Conservation (phyloP, 306 rosid genomes). For the Arachis hypogaea region DNA sequence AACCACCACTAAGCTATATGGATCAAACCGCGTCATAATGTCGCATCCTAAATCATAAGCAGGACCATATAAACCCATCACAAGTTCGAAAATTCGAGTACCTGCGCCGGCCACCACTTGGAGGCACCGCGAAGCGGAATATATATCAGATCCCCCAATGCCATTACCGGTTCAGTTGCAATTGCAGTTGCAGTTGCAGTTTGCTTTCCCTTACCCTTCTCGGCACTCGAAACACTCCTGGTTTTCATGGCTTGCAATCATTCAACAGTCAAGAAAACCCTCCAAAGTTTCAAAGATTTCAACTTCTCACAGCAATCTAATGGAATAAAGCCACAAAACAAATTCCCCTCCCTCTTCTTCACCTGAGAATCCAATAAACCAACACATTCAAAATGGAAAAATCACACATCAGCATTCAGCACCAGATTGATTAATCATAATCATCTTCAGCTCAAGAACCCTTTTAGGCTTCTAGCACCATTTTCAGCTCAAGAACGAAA, state of each 20-base stretch:
- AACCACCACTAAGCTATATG: too few species aligned
- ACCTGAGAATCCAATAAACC: conserved; percentile 12
- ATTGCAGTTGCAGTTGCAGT: conserved; percentile 15
- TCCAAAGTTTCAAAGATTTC: conserved; percentile 15
- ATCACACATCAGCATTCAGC: conserved; percentile 1
- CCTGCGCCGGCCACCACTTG: conserved; percentile 85
- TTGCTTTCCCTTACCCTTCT: conserved; percentile 32
- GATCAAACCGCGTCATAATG: too few species aligned
- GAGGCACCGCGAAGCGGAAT: conserved; percentile 47
- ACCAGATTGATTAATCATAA: not conserved
- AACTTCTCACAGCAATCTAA: not conserved
- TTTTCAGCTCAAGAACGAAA: not conserved
- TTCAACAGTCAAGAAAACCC: conserved; percentile 30
- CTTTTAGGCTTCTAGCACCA: not conserved
- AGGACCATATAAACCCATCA: too few species aligned
- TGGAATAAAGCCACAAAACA: not conserved
- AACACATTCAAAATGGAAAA: not conserved
- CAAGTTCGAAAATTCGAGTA: conserved; percentile 32
- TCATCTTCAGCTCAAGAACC: too few species aligned
- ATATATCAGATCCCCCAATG: conserved; percentile 53
- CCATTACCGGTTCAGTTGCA: conserved; percentile 6
- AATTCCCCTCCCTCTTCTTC: conserved; percentile 10
- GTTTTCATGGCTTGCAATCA: conserved; percentile 27
- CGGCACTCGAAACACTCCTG: conserved; percentile 21
- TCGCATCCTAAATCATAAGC: too few species aligned